These are phyloP conservation scores for Fusarium irregulare DNA, from an alignment of 2,329 filamentous ascomycete species.

Conservation along the genomic window DNA sequence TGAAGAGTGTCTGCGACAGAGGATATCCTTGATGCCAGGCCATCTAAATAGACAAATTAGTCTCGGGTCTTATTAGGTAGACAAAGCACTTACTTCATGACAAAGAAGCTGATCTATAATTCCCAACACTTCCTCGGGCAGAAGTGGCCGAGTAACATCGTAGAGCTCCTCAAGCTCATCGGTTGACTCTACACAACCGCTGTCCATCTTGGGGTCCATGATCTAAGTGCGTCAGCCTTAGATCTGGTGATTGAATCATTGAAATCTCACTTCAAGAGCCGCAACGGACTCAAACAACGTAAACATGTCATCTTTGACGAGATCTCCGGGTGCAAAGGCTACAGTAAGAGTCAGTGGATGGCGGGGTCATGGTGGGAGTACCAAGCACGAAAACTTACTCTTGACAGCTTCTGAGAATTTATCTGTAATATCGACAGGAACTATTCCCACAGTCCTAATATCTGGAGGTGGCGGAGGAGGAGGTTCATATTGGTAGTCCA, in stretches of 20 bases:
- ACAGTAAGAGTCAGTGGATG: slow-evolving; percentile 37
- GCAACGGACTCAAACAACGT: slow-evolving; percentile 95
- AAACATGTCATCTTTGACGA: slow-evolving; percentile 94
- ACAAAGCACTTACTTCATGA: slow-evolving; percentile 73
- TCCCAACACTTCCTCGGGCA: slow-evolving; percentile 84
- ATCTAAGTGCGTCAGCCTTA: slow-evolving; percentile 69
- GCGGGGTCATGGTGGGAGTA: slow-evolving; percentile 21
- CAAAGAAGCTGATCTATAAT: slow-evolving; percentile 94
- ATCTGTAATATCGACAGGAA: slow-evolving; percentile 68
- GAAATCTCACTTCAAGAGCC: slow-evolving; percentile 73
- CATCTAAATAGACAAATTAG: slow-evolving; percentile 67
- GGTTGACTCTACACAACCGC: slow-evolving; percentile 80
- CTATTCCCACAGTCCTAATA: slow-evolving; percentile 61
- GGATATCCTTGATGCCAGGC: slow-evolving; percentile 98
- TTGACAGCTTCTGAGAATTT: slow-evolving; percentile 65
- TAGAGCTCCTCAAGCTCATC: slow-evolving; percentile 88
- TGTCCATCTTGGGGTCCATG: slow-evolving; percentile 99
- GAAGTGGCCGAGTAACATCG: slow-evolving; percentile 74
- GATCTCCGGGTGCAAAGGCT: slow-evolving; percentile 82
- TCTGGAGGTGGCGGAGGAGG: slow-evolving; percentile 53
- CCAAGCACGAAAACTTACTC: slow-evolving; percentile 54
- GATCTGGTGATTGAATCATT: too few species aligned
- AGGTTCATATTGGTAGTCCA: slow-evolving; percentile 50
- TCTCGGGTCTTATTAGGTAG: too few species aligned
- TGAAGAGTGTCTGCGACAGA: slow-evolving; percentile 93